Conservation (phyloP, 495 filamentous ascomycete species). For the Hypoxylon trugodes region DNA sequence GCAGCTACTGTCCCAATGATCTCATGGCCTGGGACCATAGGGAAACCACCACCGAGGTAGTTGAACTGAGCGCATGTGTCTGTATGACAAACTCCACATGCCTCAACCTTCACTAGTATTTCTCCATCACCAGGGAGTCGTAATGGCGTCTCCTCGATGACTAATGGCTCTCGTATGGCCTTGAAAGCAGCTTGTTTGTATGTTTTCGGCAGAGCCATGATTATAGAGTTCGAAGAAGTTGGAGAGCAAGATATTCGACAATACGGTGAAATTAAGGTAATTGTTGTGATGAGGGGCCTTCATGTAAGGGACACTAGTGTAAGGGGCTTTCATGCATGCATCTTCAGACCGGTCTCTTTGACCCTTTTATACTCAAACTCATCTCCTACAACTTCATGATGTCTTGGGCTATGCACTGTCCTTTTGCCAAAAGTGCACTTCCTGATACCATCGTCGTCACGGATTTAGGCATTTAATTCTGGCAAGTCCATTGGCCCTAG, state of each 20-base stretch:
- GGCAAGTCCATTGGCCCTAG: too few species aligned
- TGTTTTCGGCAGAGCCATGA: constrained; percentile 50
- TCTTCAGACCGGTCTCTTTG: too few species aligned
- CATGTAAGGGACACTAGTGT: too few species aligned
- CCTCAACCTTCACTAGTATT: constrained; percentile 54
- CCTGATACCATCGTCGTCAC: too few species aligned
- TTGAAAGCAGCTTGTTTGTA: constrained; percentile 52
- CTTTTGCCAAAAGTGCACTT: too few species aligned
- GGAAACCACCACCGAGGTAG: constrained; percentile 51
- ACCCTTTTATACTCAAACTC: too few species aligned
- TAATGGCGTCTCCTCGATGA: constrained; percentile 44
- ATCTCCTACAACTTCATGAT: too few species aligned
- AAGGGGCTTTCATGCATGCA: too few species aligned
- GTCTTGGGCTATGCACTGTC: too few species aligned
- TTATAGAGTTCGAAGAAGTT: constrained; percentile 16
- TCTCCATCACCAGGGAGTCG: constrained; percentile 42
- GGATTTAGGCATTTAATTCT: too few species aligned
- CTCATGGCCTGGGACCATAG: constrained; percentile 59
- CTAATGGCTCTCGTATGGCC: constrained; percentile 36
- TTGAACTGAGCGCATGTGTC: constrained; percentile 48
- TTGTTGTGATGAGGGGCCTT: too few species aligned
- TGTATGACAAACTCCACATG: constrained; percentile 54
- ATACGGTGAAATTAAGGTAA: too few species aligned
- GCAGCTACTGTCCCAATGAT: constrained; percentile 59
- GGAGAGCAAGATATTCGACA: background rate